Conservation (phyloP, 208 protist genomes). For the Acanthamoeba triangularis region DNA sequence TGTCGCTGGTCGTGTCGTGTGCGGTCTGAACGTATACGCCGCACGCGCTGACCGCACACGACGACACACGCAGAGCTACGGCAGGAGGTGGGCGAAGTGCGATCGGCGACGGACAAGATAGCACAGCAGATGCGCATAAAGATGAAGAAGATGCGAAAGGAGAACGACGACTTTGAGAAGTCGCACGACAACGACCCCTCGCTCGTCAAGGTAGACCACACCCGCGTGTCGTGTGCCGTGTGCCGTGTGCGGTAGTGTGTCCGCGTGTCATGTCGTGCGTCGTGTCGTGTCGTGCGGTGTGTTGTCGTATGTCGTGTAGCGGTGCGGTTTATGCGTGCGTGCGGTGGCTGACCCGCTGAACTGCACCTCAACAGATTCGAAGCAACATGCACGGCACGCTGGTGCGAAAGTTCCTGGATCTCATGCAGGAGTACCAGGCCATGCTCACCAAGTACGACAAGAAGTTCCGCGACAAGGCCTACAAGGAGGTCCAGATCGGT, state of each 20-base stretch:
- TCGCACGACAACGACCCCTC: slow-evolving; percentile 64
- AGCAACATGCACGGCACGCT: slow-evolving; percentile 71
- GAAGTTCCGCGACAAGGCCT: slow-evolving; percentile 54
- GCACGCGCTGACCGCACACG: background rate
- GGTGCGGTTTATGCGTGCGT: background rate
- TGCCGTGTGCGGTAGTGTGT: background rate
- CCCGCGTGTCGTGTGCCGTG: background rate
- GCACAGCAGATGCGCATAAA: slow-evolving; percentile 58
- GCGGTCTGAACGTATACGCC: background rate
- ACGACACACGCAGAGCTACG: background rate
- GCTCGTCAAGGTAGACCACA: slow-evolving; percentile 33
- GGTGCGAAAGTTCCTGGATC: slow-evolving; percentile 65
- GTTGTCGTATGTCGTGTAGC: background rate
- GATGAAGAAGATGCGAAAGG: slow-evolving; percentile 64
- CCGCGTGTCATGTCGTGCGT: background rate
- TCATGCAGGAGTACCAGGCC: slow-evolving; percentile 72
- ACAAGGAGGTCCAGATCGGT: slow-evolving; percentile 59
- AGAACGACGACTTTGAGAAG: slow-evolving; percentile 67
- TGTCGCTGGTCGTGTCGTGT: background rate
- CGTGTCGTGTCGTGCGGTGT: too few species aligned
- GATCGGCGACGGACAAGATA: slow-evolving; percentile 29
- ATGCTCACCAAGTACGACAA: slow-evolving; percentile 70
- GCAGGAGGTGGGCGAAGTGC: slow-evolving; percentile 44
- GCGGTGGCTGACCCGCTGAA: background rate
- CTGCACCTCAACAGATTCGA: background rate